Base-by-base conservation (phyloP, 2,329 filamentous ascomycete species). In the Beauveria scarabaeidicola region DNA sequence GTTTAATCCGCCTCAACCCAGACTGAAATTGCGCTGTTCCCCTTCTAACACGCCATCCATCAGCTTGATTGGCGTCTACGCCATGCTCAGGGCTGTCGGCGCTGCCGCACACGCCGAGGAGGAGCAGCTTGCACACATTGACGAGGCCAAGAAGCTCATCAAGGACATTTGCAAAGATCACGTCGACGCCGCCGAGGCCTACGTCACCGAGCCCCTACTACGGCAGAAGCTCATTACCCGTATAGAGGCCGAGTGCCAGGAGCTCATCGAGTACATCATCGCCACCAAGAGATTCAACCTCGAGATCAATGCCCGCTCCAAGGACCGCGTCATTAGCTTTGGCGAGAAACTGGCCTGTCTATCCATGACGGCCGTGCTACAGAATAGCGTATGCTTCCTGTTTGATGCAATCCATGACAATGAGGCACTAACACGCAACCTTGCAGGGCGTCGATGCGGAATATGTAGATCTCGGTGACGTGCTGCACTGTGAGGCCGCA, bases 261-360 rank as follows among this genome's bases (percentile, higher is more conserved):
- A 88, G 69, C 82, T 97, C 61, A 78, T 87, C 64, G 91, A 91
- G 74, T 94, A 87, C 67, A 80, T 86, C 60, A 74, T 79, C 36
- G 85, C 83, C 1, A 81, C 83, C 10, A 84, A 83, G 71, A 78
- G 84, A 64, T 88, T 86, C 73, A 84, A 86, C 69, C 76, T 88
- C 46, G 89, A 92, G 72, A 88, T 92, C 68, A 90, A 90, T 70
- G 83, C 87, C 6, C 82, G 88, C 67, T 87, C 87, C 61, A 90
- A 91, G 72, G 90, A 94, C 69, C 88, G 93, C 66, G 90, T 99
- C 63, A 87, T 97, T 62, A 95, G 91, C 72, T 91, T 94, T 66
- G 94, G 94, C 59, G 94, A 99, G 80, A 97, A 96, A 77, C 78
- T 99, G 65, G 95, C 91, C 74, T 97, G 93, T 73, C 83, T 87